These are phyloP conservation scores for Plenodomus lindquistii DNA, from an alignment of 2,329 filamentous ascomycete species.

Conservation along the genomic window DNA sequence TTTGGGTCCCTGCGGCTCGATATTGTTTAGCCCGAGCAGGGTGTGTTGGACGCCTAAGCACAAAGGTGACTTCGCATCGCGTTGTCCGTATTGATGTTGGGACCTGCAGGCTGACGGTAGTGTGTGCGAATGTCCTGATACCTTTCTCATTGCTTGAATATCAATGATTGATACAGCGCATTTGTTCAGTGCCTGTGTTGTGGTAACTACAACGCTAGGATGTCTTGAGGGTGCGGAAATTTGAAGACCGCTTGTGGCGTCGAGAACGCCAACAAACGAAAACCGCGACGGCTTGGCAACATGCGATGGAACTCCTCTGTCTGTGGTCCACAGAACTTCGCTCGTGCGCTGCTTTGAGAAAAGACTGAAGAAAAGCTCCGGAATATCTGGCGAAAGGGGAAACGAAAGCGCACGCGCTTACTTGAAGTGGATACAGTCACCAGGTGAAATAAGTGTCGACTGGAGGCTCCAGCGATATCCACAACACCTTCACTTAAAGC, in stretches of 20 bases:
- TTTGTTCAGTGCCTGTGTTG: not conserved
- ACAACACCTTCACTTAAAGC: too few species aligned
- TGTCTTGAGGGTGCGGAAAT: not conserved
- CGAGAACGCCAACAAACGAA: not conserved
- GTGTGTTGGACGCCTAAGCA: not conserved
- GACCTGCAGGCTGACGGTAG: too few species aligned
- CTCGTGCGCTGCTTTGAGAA: not conserved
- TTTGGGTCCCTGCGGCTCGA: conserved; percentile 15
- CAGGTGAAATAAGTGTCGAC: too few species aligned
- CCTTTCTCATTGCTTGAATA: too few species aligned
- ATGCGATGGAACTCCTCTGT: not conserved
- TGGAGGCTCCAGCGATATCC: too few species aligned
- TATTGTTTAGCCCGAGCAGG: not conserved
- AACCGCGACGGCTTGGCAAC: not conserved
- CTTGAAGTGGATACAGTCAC: too few species aligned
- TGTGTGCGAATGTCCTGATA: too few species aligned
- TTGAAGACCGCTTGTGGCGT: not conserved
- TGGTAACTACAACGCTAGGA: not conserved
- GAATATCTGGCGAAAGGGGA: not conserved
- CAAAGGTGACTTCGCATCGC: not conserved
- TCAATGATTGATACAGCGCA: too few species aligned
- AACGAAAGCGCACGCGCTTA: too few species aligned
- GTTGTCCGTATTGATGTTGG: not conserved
- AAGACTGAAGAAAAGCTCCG: not conserved
- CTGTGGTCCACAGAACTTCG: not conserved